phyloP scores from a whole-genome alignment of 768 basidiomycete genomes.

The Paxillus rubicundulus region DNA sequence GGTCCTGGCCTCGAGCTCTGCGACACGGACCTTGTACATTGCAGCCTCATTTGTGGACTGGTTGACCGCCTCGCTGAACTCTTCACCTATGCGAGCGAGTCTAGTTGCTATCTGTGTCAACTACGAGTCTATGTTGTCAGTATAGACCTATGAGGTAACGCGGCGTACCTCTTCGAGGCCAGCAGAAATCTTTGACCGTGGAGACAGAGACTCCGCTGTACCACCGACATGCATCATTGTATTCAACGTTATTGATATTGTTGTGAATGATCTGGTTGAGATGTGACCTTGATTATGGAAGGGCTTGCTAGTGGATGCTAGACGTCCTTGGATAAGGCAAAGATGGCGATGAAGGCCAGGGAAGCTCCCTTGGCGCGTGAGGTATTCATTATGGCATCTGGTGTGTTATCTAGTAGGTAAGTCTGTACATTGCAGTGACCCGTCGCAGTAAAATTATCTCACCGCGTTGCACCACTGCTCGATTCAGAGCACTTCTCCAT shows the following conservation, averaged over 20 bases:
- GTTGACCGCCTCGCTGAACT: slow-evolving; percentile 23
- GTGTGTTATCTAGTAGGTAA: slow-evolving; percentile 14
- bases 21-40: slow-evolving; percentile 25
- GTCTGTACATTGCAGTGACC: slow-evolving; percentile 1
- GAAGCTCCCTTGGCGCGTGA: neutral
- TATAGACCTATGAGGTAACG: neutral
- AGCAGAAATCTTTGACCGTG: slow-evolving; percentile 16
- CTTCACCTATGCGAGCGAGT: slow-evolving; percentile 30
- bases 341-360: slow-evolving; percentile 3
- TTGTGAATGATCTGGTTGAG: neutral
- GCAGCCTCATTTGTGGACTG: slow-evolving; percentile 23
- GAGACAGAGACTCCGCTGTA: slow-evolving; percentile 9
- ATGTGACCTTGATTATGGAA: neutral
- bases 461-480: slow-evolving; percentile 9
- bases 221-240: neutral
- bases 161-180: slow-evolving; percentile 29
- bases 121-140: slow-evolving; percentile 6
- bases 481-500: slow-evolving; percentile 7
- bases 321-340: slow-evolving; percentile 2
- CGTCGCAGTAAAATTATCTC: slow-evolving; percentile 18
- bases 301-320: neutral
- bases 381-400: slow-evolving; percentile 7
- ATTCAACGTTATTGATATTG: slow-evolving; percentile 1
- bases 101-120: slow-evolving; percentile 27
- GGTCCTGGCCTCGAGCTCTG: slow-evolving; percentile 38